Base-by-base conservation (phyloP, 176 grass and related monocot species). In the Tillandsia leiboldiana region DNA sequence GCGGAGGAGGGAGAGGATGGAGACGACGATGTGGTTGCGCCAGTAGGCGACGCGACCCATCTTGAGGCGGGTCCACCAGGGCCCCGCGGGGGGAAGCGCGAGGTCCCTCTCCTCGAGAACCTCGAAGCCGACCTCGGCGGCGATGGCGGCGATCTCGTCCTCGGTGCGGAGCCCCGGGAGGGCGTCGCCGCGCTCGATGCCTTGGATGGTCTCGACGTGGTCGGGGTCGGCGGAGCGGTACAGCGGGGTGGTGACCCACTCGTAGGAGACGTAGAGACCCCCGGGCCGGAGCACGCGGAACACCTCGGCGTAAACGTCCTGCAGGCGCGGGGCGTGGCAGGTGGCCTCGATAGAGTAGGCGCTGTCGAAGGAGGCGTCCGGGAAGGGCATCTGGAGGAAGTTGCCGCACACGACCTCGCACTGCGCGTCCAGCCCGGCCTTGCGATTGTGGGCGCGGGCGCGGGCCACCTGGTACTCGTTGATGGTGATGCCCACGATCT, bases 281-380 rank as follows among this genome's bases (percentile, higher is more conserved):
- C 94, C 94, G 0, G 94, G 94, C 72, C 87, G 90, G 79, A 97
- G 86, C 57, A 97, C 89, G 71, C 94, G 94, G 74, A 67, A 83
- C 11, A 93, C 84, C 86, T 97, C 94, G 18, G 70, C 78, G 69
- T 99, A 99, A 18, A 99, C 95, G 33, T 99, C 95, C 87, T 99
- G 82, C 57, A 99, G 95, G 64, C 3, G 54, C 6, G 95, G 95
- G 50, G 95, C 95, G 73, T 99, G 95, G 82, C 95, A 99, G 82
- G 95, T 99, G 68, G 95, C 95, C 90, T 99, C 90, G 76, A 99
- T 94, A 66, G 95, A 90, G 87, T 99, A 99, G 7, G 90, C 90
- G 33, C 82, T 87, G 68, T 99, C 95, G 82, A 99, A 99, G 83
- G 89, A 87, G 2, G 75, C 73, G 48, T 83, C 73, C 15, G 80